A percentile compares a stretch with the other conserved stretches of the same genome.
These are phyloP conservation scores for Zygoascus sp. DNA, from an alignment of 1,139 yeast species.

Conservation along the genomic window DNA sequence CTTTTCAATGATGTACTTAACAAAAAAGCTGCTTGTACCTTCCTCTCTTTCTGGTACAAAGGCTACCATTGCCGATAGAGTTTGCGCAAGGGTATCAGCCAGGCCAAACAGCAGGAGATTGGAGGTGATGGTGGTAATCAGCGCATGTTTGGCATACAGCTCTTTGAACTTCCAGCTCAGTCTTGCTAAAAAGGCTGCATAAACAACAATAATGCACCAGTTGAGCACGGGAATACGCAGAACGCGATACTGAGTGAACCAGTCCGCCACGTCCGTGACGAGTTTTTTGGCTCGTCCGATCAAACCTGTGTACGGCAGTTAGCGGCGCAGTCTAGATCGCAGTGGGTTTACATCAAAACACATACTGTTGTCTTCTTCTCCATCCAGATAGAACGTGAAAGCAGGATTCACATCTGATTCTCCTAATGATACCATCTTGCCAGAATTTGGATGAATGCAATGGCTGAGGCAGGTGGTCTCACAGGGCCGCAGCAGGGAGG, in stretches of 20 bases:
- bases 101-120: slow-evolving; percentile 79
- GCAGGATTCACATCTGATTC: slow-evolving; percentile 11
- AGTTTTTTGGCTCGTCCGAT: background rate
- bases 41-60: slow-evolving; percentile 27
- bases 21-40: slow-evolving; percentile 24
- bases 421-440: slow-evolving; percentile 3
- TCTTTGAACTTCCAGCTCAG: slow-evolving; percentile 36
- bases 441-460: too few species aligned
- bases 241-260: slow-evolving; percentile 28
- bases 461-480: too few species aligned
- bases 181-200: slow-evolving; percentile 31
- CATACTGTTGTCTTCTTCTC: slow-evolving; percentile 1
- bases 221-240: slow-evolving; percentile 34
- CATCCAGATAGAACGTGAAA: slow-evolving; percentile 11
- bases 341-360: background rate
- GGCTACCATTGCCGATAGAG: slow-evolving; percentile 40
- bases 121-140: slow-evolving; percentile 76
- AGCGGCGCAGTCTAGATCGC: background rate
- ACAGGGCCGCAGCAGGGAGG: too few species aligned
- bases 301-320: slow-evolving; percentile 2
- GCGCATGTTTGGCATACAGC: slow-evolving; percentile 61
- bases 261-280: slow-evolving; percentile 16
- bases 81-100: slow-evolving; percentile 87
- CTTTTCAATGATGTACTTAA: slow-evolving; percentile 33
- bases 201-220: slow-evolving; percentile 33